phyloP scores from a whole-genome alignment of 208 protist genomes.

The Acanthamoeba triangularis region DNA sequence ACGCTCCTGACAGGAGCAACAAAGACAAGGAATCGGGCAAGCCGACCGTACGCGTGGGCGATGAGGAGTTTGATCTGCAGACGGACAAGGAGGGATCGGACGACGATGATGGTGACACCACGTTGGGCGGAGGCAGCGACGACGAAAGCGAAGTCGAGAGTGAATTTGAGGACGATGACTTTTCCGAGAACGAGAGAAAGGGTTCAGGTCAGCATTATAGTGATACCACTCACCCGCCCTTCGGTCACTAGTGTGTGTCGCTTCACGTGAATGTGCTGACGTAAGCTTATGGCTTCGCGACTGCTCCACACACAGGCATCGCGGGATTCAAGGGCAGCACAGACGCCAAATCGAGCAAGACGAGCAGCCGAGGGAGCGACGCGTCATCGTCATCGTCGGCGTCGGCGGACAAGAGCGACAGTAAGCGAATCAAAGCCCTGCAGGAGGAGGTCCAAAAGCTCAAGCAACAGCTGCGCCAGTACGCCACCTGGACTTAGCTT shows the following conservation, averaged over 20 bases:
- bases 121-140: constrained; percentile 31
- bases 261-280: background rate
- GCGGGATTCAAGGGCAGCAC: background rate
- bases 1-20: background rate
- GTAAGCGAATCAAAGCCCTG: background rate
- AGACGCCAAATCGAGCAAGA: background rate
- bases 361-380: background rate
- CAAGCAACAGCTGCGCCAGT: constrained; percentile 33
- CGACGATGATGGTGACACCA: constrained; percentile 41
- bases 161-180: constrained; percentile 33
- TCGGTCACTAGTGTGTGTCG: too few relatives aligned
- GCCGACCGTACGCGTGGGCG: background rate
- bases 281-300: background rate
- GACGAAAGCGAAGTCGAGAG: constrained; percentile 38
- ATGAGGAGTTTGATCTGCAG: constrained; percentile 17
- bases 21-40: constrained; percentile 34
- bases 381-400: background rate
- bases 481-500: background rate
- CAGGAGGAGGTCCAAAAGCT: constrained; percentile 33
- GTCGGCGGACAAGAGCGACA: background rate
- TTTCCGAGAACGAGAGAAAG: constrained; percentile 1
- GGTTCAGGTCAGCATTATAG: background rate
- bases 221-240: background rate
- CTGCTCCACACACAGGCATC: background rate
- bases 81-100: constrained; percentile 33